Evolutionary conservation across 2,329 filamentous ascomycete genomes (phyloP), one percentile per base, ranked within the genome.

Genomic region (Stylonectria norvegica): DNA sequence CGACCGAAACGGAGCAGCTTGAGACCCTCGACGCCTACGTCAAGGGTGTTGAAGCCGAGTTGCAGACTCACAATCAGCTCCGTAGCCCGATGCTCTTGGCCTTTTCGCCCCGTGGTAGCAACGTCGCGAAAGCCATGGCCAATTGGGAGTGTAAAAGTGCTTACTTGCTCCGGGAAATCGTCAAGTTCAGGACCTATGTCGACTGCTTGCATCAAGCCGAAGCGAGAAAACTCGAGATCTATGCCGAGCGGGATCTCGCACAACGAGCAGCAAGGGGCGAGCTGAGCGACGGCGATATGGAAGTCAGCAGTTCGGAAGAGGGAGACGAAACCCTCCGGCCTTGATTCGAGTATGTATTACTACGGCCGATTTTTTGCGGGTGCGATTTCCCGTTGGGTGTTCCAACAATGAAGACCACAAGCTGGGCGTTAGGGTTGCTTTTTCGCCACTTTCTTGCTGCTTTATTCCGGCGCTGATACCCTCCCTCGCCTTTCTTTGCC

Each of bases 81-180:
- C 83, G 93, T 52, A 81, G 81, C 42, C 83, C 89, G 3, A 93
- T 97, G 85, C 76, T 90, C 40, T 75, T 95, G 39, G 89, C 93
- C 7, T 97, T 94, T 61, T 89, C 88, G 11, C 86, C 89, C 3
- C 80, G 89, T 20, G 85, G 91, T 46, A 76, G 80, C 25, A 97
- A 97, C 57, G 79, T 83, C 12, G 72, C 71, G 47, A 90, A 86
- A 65, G 89, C 91, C 12, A 91, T 97, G 86, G 76, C 83, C 15
- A 98, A 98, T 65, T 98, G 93, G 91, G 90, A 98, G 71, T 83
- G 86, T 59, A 97, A 97, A 70, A 94, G 88, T 40, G 84, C 87
- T 20, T 95, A 97, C 61, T 70, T 98, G 28, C 74, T 97, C 10
- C 76, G 87, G 23, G 93, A 98, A 69, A 96, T 94, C 62, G 89